Conservation (phyloP, 1,284 basidiomycete species). For the Ustilago bromivora region DNA sequence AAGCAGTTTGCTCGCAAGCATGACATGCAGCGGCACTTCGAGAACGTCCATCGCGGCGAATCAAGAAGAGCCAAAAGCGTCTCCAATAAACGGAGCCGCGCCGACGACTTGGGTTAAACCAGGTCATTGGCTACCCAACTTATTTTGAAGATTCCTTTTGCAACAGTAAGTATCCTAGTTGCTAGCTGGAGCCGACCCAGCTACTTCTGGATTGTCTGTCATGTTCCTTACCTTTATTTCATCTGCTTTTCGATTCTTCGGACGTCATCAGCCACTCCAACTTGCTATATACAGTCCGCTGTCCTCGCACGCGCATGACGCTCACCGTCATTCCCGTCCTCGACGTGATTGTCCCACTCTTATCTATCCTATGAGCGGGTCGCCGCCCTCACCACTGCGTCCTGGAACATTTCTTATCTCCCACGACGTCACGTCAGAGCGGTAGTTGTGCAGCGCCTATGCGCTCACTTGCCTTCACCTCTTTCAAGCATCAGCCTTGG, state of each 20-base stretch:
- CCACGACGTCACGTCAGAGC: constrained; percentile 4
- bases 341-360: constrained; percentile 22
- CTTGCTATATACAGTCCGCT: constrained; percentile 28
- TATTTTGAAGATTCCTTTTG: constrained; percentile 45
- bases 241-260: neutral
- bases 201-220: constrained; percentile 4
- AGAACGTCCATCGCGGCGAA: constrained; percentile 57
- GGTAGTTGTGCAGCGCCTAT: constrained; percentile 13
- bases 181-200: neutral
- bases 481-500: constrained; percentile 9
- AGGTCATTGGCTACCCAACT: constrained; percentile 9
- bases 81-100: constrained; percentile 31
- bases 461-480: constrained; percentile 18
- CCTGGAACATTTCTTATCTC: neutral
- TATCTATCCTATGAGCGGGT: constrained; percentile 32
- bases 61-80: constrained; percentile 28
- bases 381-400: constrained; percentile 21
- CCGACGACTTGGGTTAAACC: constrained; percentile 44
- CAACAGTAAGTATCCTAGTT: constrained; percentile 41
- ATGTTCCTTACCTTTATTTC: constrained; percentile 18
- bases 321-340: constrained; percentile 32
- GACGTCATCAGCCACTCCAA: constrained; percentile 30
- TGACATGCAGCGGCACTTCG: constrained; percentile 58
- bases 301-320: constrained; percentile 35
- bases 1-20: constrained; percentile 64